Base-by-base conservation (phyloP, 148 eudicot genomes). In the Talinum fruticosum region DNA sequence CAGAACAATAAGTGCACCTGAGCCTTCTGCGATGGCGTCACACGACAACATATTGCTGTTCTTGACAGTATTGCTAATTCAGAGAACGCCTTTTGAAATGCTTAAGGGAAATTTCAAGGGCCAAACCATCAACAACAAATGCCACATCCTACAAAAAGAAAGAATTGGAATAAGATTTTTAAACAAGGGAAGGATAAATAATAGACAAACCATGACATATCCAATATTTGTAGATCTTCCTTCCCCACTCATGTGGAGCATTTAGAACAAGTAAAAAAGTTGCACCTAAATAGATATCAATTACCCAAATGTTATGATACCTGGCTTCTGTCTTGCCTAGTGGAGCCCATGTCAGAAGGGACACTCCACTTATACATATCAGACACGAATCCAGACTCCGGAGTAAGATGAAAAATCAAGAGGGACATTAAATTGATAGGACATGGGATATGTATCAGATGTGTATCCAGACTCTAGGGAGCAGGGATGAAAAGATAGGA, bases 1-100 rank as follows among this genome's bases (percentile, higher is more conserved):
- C 29, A 29, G 32, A 78, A 74, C 54, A 62, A 71, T 19, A 68
- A 79, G 76, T 49, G 70, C 68, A 93, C 99, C 99, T 96, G 99
- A 13, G 99, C 99, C 78, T 96, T 96, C 85, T 96, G 99, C 19
- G 99, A 93, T 79, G 99, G 99, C 59, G 99, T 96, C 69, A 90
- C 97, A 62, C 99, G 99, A 80, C 99, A 96, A 79, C 98, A 96
- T 82, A 96, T 90, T 61, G 99, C 98, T 73, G 99, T 96, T 79
- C 89, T 90, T 75, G 99, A 91, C 82, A 91, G 80, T 80, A 93
- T 87, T 73, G 99, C 98, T 62, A 96, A 81, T 74, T 96, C 99
- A 30, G 97, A 89, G 79, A 96, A 96, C 74, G 90, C 81, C 80
- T 86, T 93, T 86, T 88, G 81, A 86, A 78, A 81, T 89, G 89